Evolutionary conservation across 2,329 filamentous ascomycete species (phyloP).

Genomic region (Fusarium sacchari): DNA sequence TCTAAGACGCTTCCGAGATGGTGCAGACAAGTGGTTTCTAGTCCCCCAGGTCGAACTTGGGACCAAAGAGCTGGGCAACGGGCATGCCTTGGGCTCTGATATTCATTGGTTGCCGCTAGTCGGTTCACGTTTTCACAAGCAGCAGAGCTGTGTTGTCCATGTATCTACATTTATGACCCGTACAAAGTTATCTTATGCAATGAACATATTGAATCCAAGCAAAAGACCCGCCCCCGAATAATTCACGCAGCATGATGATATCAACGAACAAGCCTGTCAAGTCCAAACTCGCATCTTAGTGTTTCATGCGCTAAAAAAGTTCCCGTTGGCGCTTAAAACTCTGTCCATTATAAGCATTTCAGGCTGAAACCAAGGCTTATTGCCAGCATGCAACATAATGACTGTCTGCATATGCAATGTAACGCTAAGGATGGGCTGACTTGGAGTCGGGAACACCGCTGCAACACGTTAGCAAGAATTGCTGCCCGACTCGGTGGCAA

Average conservation of each 20-base stretch:
- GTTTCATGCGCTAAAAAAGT: neutral
- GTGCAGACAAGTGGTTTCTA: constrained; percentile 2
- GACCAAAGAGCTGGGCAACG: constrained; percentile 4
- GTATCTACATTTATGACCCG: constrained; percentile 24
- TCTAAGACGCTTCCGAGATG: constrained; percentile 10
- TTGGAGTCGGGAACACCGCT: neutral
- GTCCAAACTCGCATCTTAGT: neutral
- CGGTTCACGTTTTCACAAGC: constrained; percentile 14
- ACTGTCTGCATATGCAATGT: neutral
- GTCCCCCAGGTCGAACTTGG: neutral
- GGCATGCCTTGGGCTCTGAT: neutral
- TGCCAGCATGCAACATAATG: neutral
- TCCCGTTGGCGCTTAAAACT: neutral
- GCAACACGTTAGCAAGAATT: neutral
- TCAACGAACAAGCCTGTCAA: neutral
- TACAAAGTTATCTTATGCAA: constrained; percentile 8
- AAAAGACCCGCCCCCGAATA: neutral
- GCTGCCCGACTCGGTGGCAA: neutral
- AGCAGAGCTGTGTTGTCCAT: constrained; percentile 27
- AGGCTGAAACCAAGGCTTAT: neutral
- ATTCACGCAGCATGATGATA: neutral
- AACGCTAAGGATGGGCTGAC: neutral
- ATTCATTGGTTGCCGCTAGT: constrained; percentile 22
- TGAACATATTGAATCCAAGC: neutral
- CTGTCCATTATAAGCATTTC: neutral